Base-by-base conservation (phyloP, 208 protist genomes). In the Acanthamoeba lugdunensis region DNA sequence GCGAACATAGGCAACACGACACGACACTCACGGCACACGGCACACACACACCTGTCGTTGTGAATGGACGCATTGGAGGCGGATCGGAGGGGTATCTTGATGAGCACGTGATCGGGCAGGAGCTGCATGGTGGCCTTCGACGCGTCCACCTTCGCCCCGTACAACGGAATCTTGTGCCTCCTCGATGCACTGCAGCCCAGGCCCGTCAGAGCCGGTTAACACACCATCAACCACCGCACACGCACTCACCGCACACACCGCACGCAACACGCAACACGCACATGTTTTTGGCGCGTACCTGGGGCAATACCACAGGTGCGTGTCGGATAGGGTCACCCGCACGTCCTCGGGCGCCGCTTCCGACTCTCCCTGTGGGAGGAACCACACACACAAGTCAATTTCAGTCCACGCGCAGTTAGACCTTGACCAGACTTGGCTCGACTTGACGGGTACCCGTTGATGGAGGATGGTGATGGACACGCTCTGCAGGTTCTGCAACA, bases 401-500 rank as follows among this genome's bases (percentile, higher is more conserved):
- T 13, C 21, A 41, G 75, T 30, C 75, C 8, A 8, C 30, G 28
- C 25, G 28, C 48, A 21, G n/a, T 18, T 21, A 2, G 9, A 33
- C 21, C 56, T 14, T 48, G 25, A 33, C 41, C 2, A n/a, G n/a
- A n/a, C n/a, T n/a, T n/a, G n/a, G n/a, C n/a, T n/a, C n/a, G 14
- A 25, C 11, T 45, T 85, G 21, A 16, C 33, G 2, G 2, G 30
- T 85, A 61, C 48, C 48, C 11, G 41, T 45, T 45, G 77, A 33
- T 21, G 37, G 33, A 85, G 48, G 77, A 85, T 21, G 30, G n/a
- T 61, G 77, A 85, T 5, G 41, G 48, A 58, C 45, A 85, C 37
- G 28, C 77, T 61, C 33, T 85, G 77, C 30, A 85, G 48, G 77
- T 85, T 85, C 18, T 85, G 77, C 77, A 52, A 61, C 41, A 85